Evolutionary conservation across 2,329 filamentous ascomycete genomes (phyloP), one percentile per base, ranked within the genome.

Genomic region (Exophiala sp.): DNA sequence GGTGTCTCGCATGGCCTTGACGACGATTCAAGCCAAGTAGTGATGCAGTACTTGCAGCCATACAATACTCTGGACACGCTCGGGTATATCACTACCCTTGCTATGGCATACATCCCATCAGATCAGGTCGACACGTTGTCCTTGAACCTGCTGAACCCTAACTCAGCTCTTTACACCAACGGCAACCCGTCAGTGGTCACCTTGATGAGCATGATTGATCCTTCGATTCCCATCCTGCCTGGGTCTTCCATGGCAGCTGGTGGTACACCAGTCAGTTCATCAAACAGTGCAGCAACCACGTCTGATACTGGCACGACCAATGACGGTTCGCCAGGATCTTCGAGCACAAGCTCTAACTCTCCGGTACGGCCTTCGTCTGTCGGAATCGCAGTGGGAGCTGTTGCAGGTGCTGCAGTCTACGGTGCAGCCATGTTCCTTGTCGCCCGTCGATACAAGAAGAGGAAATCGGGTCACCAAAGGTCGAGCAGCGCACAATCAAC

Each of bases 401-500:
- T 91, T 32, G 81, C 82, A 40, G 85, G 91, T 66, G 89, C 89
- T 39, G 87, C 86, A 47, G 85, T 90, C n/a, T 96, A 96, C 63
- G 91, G 91, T 66, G 89, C 88, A 10, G 91, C 89, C 69, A 96
- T 96, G 91, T 92, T 96, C 76, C 85, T 94, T 66, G 84, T 96
- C 62, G 91, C 91, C 46, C 86, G 91, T 58, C 83, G 91, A 56
- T 96, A 96, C 80, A 89, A 91, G 79, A 86, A 88, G 75, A 90
- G 88, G 80, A 87, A 84, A 73, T 82, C 87, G 68, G 77, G 83
- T 47, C 89, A 95, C 74, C 82, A 85, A 66, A 88, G 90, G 55
- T 79, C 86, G 48, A 89, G 84, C 78, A 95, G 89, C 42, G 74
- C 92, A 58, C 79, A 78, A 45, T 79, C 77, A 36, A 76, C 77